A percentile compares a stretch with the other conserved stretches of the same genome.
Conservation (phyloP, 192 early-diverging fungal species). For the Coemansia sp. region DNA sequence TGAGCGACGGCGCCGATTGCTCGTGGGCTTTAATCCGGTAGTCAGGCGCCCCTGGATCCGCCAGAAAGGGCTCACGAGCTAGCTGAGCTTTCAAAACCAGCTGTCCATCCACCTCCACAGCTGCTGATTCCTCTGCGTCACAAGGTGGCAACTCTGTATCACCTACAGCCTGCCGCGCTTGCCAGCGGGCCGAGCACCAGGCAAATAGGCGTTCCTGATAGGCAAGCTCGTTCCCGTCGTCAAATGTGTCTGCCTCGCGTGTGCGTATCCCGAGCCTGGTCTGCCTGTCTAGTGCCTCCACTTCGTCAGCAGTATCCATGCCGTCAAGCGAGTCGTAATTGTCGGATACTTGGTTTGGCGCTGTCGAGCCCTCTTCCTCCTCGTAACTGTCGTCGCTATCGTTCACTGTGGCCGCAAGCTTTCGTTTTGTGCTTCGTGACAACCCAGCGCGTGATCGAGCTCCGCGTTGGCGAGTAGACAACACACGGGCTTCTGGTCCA, state of each 20-base stretch:
- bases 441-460: not conserved
- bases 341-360: constrained; percentile 2
- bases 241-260: constrained; percentile 8
- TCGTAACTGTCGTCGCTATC: constrained; percentile 63
- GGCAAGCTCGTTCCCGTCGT: constrained; percentile 59
- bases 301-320: not conserved
- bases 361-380: constrained; percentile 13
- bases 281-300: not conserved
- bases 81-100: constrained; percentile 13
- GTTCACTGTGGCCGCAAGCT: constrained; percentile 60
- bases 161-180: constrained; percentile 10
- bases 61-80: constrained; percentile 36
- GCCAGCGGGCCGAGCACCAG: constrained; percentile 51
- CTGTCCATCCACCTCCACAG: constrained; percentile 2
- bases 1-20: constrained; percentile 21
- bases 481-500: not conserved
- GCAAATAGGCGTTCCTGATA: constrained; percentile 50
- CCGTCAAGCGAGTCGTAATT: not conserved
- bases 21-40: constrained; percentile 28
- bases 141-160: not conserved
- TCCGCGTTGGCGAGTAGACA: not conserved
- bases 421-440: constrained; percentile 15
- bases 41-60: constrained; percentile 30
- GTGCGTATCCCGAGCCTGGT: constrained; percentile 9
- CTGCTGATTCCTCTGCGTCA: not conserved